A percentile compares a stretch with the other conserved stretches of the same genome.
Conservation (phyloP, 257 asterid species). For the Solanum neorickii region DNA sequence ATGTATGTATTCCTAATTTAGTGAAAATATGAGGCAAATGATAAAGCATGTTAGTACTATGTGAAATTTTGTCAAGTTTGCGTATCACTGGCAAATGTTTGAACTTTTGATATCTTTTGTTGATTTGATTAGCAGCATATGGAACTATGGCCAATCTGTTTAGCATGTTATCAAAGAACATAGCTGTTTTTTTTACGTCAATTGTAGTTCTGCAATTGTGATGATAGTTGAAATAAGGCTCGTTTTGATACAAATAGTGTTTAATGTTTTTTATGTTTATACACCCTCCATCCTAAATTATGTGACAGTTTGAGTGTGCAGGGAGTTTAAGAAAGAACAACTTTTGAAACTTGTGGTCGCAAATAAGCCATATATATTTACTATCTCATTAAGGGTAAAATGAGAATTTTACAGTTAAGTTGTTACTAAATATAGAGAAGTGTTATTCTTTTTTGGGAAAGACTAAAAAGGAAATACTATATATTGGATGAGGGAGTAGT, state of each 20-base stretch:
- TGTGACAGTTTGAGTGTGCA: background rate
- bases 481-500: background rate
- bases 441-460: background rate
- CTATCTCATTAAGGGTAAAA: background rate
- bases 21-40: background rate
- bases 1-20: background rate
- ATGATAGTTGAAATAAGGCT: background rate
- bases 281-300: background rate
- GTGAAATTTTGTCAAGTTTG: background rate
- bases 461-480: background rate
- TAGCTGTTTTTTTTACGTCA: background rate
- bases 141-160: background rate
- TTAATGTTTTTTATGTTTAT: background rate
- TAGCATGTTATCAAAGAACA: background rate
- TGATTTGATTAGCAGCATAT: background rate
- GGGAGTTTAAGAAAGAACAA: background rate
- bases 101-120: background rate
- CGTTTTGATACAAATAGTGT: background rate
- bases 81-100: background rate
- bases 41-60: background rate
- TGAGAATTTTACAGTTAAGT: background rate
- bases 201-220: background rate
- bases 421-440: background rate
- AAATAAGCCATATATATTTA: background rate
- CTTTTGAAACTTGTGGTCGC: background rate